Base-by-base conservation (phyloP, 192 early-diverging fungal genomes). In the Coemansia sp. region DNA sequence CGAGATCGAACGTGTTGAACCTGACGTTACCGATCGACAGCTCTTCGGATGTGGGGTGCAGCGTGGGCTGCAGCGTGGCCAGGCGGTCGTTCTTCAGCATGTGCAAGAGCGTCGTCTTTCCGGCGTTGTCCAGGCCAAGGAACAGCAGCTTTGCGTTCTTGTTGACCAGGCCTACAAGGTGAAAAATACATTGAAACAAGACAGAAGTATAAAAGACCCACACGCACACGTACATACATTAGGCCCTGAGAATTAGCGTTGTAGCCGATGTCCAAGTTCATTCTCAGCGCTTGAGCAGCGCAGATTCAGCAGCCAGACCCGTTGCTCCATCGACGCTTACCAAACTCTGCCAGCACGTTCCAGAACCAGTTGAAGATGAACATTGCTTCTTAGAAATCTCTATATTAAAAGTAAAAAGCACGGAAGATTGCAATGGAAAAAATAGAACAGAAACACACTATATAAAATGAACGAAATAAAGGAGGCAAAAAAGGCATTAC, bases 91-190 rank as follows among this genome's bases (percentile, higher is more conserved):
- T 99, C 87, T 99, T 99, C 69, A 99, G 86, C 93, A 99, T 96
- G 84, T 99, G 97, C 55, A 99, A 85, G 19, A 99, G 85, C 51
- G 97, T 99, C 3, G 97, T 99, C 83, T 99, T 99, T 60, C 94
- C 94, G 59, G 94, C 94, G 83, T 96, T 96, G 80, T 99, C 97
- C 48, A 99, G 86, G 58, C 97, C 97, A 54, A 99, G 86, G 84
- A 99, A 99, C 53, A 99, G 83, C 69, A 99, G 93, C 83, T 96
- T 98, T 58, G 95, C 97, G 78, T 94, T 97, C 84, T 99, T 99
- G 83, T 99, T 98, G 72, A 95, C 81, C 72, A 99, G 87, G 68
- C 97, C 96, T 98, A 76, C 45, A 58, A 10, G 3, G 23, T 6
- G 0, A 39, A 22, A 23, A 16, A 42, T 8, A 32, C 4, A 8